Evolutionary conservation across 495 filamentous ascomycete genomes (phyloP), one percentile per base, ranked within the genome.

Genomic region (Chaetomidium leptoderma): DNA sequence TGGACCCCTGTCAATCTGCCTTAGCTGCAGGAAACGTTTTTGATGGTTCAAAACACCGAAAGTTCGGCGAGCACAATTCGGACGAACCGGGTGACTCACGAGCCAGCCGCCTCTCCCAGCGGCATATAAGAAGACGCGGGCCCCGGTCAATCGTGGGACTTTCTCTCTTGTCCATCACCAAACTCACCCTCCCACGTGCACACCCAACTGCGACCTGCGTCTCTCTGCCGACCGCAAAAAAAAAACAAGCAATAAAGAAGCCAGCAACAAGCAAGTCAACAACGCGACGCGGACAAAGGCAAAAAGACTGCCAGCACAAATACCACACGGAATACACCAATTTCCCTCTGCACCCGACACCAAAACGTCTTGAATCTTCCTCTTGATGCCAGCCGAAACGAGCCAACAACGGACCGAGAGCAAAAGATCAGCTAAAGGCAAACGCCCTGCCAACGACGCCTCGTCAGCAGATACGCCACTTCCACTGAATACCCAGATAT

Each of bases 201-300:
- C 42, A 48, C 43, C 16, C 33, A 9, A 6, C 52, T 46, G 52
- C 56, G 53, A 59, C 61, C 61, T 64, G 58, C 58, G 44, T 35
- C 44, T n/a, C 35, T 26, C 21, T 21, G 35, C 14, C 30, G 30
- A 32, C 4, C 9, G 9, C 9, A 4, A 32, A 32, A 5, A 9
- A 11, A 39, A 4, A 39, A 7, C 36, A 39, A 4, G 30, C n/a
- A n/a, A n/a, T n/a, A n/a, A n/a, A n/a, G n/a, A n/a, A n/a, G n/a
- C n/a, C n/a, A n/a, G n/a, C n/a, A n/a, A n/a, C n/a, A n/a, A n/a
- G n/a, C n/a, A n/a, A n/a, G n/a, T n/a, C n/a, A n/a, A n/a, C n/a
- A n/a, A n/a, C n/a, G n/a, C n/a, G n/a, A n/a, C n/a, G n/a, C n/a
- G n/a, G n/a, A n/a, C n/a, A n/a, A n/a, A n/a, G n/a, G n/a, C n/a